Conservation (phyloP, 345 rosid species). For the Combretum micranthum region DNA sequence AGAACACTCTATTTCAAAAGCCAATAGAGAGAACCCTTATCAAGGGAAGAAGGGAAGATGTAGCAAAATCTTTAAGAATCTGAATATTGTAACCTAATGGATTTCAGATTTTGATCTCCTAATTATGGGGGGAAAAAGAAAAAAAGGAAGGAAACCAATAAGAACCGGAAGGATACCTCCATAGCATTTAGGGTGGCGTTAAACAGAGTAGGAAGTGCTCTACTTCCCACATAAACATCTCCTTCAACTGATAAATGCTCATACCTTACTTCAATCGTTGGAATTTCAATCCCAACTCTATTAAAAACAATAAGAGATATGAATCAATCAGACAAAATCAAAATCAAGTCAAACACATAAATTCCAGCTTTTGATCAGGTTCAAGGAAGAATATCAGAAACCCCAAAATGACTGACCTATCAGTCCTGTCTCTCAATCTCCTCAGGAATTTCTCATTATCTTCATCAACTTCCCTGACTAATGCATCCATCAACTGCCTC, state of each 20-base stretch:
- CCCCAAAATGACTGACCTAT: slow-evolving; percentile 36
- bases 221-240: slow-evolving; percentile 68
- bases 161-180: slow-evolving; percentile 61
- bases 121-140: too few relatives aligned
- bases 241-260: slow-evolving; percentile 61
- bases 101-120: too few relatives aligned
- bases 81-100: neutral
- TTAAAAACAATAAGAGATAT: neutral
- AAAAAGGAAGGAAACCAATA: too few relatives aligned
- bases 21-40: neutral
- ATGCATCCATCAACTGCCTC: slow-evolving; percentile 55
- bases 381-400: too few relatives aligned
- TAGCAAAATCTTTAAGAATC: neutral
- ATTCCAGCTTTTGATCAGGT: too few relatives aligned
- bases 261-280: slow-evolving; percentile 74
- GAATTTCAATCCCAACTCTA: slow-evolving; percentile 78
- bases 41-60: neutral
- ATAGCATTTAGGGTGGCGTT: slow-evolving; percentile 51
- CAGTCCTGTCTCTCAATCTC: slow-evolving; percentile 58
- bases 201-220: slow-evolving; percentile 80
- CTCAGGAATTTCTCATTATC: slow-evolving; percentile 70
- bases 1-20: slow-evolving; percentile 36
- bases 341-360: neutral
- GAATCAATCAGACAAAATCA: neutral
- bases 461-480: slow-evolving; percentile 60